Evolutionary conservation across 2,329 filamentous ascomycete species (phyloP).

Genomic region (Cytospora paraplurivora): DNA sequence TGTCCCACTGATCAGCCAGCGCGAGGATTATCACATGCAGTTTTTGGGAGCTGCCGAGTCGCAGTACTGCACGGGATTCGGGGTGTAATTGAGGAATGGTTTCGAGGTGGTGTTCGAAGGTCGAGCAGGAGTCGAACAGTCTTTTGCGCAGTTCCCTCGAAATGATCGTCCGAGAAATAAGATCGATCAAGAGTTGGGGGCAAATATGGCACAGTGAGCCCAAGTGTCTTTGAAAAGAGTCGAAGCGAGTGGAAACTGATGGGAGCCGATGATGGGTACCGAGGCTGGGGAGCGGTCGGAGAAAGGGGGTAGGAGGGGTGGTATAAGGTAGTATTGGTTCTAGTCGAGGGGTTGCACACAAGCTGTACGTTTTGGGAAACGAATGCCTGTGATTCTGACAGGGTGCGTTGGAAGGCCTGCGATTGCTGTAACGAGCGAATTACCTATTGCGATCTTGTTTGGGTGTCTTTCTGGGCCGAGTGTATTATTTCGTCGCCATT

Average conservation of each 20-base stretch:
- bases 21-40: conserved; percentile 16
- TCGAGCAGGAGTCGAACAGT: not conserved
- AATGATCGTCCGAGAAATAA: conserved; percentile 2
- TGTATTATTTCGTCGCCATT: not conserved
- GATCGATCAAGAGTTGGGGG: conserved; percentile 9
- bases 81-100: conserved; percentile 1
- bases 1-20: conserved; percentile 17
- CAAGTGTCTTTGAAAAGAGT: conserved; percentile 12
- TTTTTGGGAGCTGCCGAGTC: conserved; percentile 2
- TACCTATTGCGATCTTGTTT: conserved; percentile 14
- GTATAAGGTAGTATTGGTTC: not conserved
- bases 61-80: not conserved
- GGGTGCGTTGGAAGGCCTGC: conserved; percentile 8
- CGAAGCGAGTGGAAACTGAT: conserved; percentile 15
- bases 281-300: conserved; percentile 7
- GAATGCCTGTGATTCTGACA: conserved; percentile 15
- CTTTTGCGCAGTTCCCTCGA: conserved; percentile 12
- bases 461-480: conserved; percentile 6
- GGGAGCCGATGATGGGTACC: conserved; percentile 8
- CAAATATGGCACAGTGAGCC: conserved; percentile 8
- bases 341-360: not conserved
- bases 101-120: not conserved
- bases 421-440: conserved; percentile 15
- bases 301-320: not conserved
- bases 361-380: conserved; percentile 10